Evolutionary conservation across 495 filamentous ascomycete genomes (phyloP).

Genomic region (Penicillium soppii): DNA sequence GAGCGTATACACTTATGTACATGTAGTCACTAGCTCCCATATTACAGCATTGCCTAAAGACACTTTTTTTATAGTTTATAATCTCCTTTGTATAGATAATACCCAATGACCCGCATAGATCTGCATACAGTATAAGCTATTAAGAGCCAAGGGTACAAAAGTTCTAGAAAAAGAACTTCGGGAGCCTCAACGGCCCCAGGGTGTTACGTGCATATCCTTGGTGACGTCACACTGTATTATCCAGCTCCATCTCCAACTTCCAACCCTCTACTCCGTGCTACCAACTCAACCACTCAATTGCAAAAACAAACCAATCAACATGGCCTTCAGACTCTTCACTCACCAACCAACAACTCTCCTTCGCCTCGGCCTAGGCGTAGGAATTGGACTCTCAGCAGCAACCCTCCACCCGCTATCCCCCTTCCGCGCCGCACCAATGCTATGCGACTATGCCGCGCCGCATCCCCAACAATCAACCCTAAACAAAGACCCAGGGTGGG

Average conservation of each 20-base stretch:
- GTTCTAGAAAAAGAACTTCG: too few relatives aligned
- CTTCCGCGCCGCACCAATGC: slow-evolving; percentile 39
- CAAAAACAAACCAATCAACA: slow-evolving; percentile 10
- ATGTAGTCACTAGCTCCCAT: too few relatives aligned
- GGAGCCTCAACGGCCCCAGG: too few relatives aligned
- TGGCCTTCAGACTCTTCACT: slow-evolving; percentile 33
- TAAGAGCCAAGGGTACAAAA: too few relatives aligned
- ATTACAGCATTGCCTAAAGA: too few relatives aligned
- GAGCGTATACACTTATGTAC: too few relatives aligned
- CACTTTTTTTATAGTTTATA: too few relatives aligned
- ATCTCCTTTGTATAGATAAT: too few relatives aligned
- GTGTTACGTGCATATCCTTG: too few relatives aligned
- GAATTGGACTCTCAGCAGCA: slow-evolving; percentile 33
- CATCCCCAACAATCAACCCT: slow-evolving; percentile 12
- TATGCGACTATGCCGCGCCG: slow-evolving; percentile 39
- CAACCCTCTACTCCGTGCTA: not conserved
- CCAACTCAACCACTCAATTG: not conserved
- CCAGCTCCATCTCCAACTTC: not conserved
- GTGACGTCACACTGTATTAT: not conserved
- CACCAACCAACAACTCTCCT: slow-evolving; percentile 30
- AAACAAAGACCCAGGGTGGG: slow-evolving; percentile 29
- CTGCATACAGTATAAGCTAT: too few relatives aligned
- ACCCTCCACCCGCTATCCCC: slow-evolving; percentile 36
- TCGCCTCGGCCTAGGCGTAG: slow-evolving; percentile 42
- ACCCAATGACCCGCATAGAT: too few relatives aligned